A percentile compares a stretch with the other conserved stretches of the same genome.
These are phyloP conservation scores for Pseudonitzschia pungens DNA, from an alignment of 108 stramenopile genomes.

Conservation along the genomic window DNA sequence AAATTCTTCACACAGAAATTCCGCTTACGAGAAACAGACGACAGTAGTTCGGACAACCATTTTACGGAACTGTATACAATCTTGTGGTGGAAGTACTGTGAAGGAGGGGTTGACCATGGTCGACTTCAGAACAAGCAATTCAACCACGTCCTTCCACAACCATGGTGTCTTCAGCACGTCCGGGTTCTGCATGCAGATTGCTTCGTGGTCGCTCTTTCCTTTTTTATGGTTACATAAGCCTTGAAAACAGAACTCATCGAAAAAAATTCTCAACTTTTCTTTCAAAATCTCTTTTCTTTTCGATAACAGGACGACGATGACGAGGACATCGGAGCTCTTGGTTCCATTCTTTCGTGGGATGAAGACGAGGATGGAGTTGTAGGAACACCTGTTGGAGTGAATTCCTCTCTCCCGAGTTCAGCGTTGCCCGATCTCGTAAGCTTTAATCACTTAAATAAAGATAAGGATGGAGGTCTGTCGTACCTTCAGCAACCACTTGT, in stretches of 20 bases:
- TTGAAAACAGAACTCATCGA: conserved; percentile 11
- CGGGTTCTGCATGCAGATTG: neutral
- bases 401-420: conserved; percentile 8
- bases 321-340: conserved; percentile 60
- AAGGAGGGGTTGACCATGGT: neutral
- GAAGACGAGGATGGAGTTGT: conserved; percentile 54
- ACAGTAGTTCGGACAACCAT: neutral
- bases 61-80: neutral
- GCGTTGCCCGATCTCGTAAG: conserved; percentile 28
- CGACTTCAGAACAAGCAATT: neutral
- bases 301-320: conserved; percentile 36
- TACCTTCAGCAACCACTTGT: conserved; percentile 26
- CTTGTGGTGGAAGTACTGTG: neutral
- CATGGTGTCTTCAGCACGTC: neutral
- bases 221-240: conserved; percentile 4
- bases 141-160: neutral
- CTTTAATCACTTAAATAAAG: conserved; percentile 16
- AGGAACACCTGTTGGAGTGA: conserved; percentile 14
- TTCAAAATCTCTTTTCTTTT: neutral
- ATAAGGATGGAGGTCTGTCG: conserved; percentile 24
- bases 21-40: neutral
- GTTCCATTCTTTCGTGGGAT: conserved; percentile 63
- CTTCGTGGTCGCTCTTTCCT: neutral
- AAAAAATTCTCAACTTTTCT: neutral
- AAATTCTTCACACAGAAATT: neutral